Evolutionary conservation across 805 yeast species (phyloP), one percentile per base, ranked within the genome.

Genomic region (Kuraishia ogatae): DNA sequence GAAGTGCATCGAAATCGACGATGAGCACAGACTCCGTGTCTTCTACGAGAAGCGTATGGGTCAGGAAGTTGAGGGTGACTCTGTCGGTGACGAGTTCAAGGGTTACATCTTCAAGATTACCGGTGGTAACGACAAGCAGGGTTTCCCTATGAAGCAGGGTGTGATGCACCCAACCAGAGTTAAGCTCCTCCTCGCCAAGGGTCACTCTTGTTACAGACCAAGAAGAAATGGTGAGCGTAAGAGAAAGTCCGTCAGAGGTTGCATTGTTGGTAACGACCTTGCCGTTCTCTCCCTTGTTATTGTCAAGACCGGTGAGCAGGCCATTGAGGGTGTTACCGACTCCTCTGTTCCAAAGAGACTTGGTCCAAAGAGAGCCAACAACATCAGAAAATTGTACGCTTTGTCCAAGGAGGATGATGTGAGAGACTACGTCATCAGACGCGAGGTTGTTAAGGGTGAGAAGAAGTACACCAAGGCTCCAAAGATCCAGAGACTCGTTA

Each of bases 81-180:
- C 90, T 64, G 88, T 94, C 71, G 96, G 96, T 74, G 98, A 94
- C 72, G 99, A 96, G 82, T 90, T 93, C 93, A 93, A 91, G 81
- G 99, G 99, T 74, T 94, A 94, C 91, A 78, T 90, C 75, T 92
- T 94, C 89, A 96, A 87, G 84, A 92, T 94, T 78, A 80, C 97
- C 71, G 99, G 99, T 76, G 99, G 99, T 87, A 94, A 94, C 88
- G 99, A 94, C 84, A 94, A 94, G 83, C 99, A 94, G 84, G 99
- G 99, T 83, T 94, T 94, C 97, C 98, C 99, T 82, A 94, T 96
- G 99, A 94, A 92, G 82, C 99, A 96, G 82, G 99, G 99, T 87
- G 99, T 94, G 66, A 82, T 94, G 85, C 94, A 90, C 84, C 98
- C 99, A 81, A 91, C 96, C 86, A 96, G 99, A 87, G 98, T 94